Evolutionary conservation across 148 eudicot genomes (phyloP).

Genomic region (Limonium bicolor): DNA sequence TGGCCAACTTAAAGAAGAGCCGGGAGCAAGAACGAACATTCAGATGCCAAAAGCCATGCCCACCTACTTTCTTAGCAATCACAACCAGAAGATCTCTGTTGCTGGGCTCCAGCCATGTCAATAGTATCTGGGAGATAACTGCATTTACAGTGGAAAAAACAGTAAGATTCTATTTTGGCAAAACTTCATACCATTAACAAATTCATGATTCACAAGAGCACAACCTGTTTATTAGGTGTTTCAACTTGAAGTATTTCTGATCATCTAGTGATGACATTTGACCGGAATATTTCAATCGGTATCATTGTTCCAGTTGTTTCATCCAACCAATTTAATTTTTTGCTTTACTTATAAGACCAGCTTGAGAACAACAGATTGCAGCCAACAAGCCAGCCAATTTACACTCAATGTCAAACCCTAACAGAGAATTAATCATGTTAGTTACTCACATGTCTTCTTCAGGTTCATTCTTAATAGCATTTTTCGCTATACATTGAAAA

Average conservation of each 20-base stretch:
- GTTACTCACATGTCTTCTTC: constrained; percentile 48
- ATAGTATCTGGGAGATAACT: constrained; percentile 60
- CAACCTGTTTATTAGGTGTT: too few species aligned
- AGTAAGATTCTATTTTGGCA: neutral
- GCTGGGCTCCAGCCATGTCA: constrained; percentile 43
- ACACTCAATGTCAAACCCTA: neutral
- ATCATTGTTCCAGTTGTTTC: too few species aligned
- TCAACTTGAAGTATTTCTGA: too few species aligned
- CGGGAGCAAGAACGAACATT: too few species aligned
- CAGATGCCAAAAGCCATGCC: too few species aligned
- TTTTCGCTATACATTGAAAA: constrained; percentile 50
- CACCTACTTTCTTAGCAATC: constrained; percentile 21
- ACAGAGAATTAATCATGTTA: constrained; percentile 13
- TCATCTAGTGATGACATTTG: too few species aligned
- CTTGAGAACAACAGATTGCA: neutral
- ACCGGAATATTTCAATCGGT: too few species aligned
- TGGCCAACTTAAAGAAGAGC: too few species aligned
- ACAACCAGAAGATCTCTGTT: constrained; percentile 49
- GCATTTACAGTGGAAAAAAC: neutral
- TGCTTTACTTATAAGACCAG: too few species aligned
- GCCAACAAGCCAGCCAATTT: neutral
- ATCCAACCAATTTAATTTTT: too few species aligned
- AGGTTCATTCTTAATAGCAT: constrained; percentile 49
- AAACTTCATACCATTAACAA: too few species aligned
- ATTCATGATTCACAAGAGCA: too few species aligned